phyloP scores from a whole-genome alignment of 306 rosid genomes.

The Ceratonia siliqua region DNA sequence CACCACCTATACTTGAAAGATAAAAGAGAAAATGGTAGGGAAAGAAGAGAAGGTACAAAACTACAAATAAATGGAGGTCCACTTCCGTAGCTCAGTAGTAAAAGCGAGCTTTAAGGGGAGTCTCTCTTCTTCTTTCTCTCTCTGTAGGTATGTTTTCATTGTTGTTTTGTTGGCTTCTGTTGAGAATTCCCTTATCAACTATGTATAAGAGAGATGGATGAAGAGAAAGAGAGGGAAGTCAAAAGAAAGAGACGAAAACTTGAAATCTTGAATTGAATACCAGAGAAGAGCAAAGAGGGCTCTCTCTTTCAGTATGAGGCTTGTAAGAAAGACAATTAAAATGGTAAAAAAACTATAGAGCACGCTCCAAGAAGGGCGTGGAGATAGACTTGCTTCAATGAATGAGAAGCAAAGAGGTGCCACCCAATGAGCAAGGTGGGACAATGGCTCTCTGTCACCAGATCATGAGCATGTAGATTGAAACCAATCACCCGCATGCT shows the following conservation, averaged over 20 bases:
- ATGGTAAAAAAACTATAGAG: constrained; percentile 7
- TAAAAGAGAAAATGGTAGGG: constrained; percentile 30
- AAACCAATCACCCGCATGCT: constrained; percentile 45
- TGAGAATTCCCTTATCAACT: constrained; percentile 32
- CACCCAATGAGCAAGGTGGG: constrained; percentile 47
- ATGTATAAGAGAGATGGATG: constrained; percentile 1
- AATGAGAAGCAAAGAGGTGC: constrained; percentile 31
- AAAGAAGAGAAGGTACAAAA: constrained; percentile 33
- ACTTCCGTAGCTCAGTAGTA: constrained; percentile 53
- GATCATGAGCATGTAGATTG: constrained; percentile 45
- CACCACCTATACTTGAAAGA: constrained; percentile 33
- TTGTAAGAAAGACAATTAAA: constrained; percentile 16
- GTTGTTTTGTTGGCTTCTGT: constrained; percentile 44
- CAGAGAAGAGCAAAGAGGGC: not conserved
- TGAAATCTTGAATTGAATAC: constrained; percentile 18
- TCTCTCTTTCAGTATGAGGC: not conserved
- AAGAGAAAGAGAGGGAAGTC: not conserved
- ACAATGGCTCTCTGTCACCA: constrained; percentile 50
- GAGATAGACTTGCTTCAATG: constrained; percentile 30
- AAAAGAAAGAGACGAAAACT: not conserved
- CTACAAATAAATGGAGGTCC: constrained; percentile 51
- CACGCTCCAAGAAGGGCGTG: constrained; percentile 28
- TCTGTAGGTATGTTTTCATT: constrained; percentile 42
- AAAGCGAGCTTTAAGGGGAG: constrained; percentile 46
- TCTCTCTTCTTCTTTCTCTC: constrained; percentile 37